Base-by-base conservation (phyloP, 2,329 filamentous ascomycete species). In the Malbranchea zuffiana region DNA sequence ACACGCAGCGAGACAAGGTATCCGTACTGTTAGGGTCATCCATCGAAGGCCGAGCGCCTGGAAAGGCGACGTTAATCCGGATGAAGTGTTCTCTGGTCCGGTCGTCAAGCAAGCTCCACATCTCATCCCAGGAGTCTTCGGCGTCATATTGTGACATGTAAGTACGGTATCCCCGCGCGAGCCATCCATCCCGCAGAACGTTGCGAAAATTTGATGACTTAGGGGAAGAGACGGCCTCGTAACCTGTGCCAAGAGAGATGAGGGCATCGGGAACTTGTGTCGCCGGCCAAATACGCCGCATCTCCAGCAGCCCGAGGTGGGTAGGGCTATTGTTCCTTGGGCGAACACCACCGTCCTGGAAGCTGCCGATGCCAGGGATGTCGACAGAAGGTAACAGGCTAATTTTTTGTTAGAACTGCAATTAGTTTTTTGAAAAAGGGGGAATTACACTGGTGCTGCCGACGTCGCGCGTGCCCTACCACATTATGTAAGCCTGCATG, bases 171-270 rank as follows among this genome's bases (percentile, higher is more conserved):
- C 38, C 33, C 5, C 39, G 26, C 5, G 39, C 35, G 25, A 44
- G 25, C 39, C 35, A 44, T 6, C 44, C 39, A 35, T 46, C 41
- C 4, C 41, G 6, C n/a, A 46, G 32, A n/a, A 44, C 13, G 28
- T 46, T 46, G 10, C 41, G 39, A 32, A 46, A 44, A 11, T 15
- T 20, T 8, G 39, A 35, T 26, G 27, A 20, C 12, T 32, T 40
- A 2, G 41, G 13, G n/a, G 34, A 31, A n/a, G 16, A 6, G 27
- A 30, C 13, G 27, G 27, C 7, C 18, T 36, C 32, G n/a, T 37
- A 43, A 6, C 36, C 39, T 15, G 44, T 46, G 20, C 39, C 41
- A 21, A 46, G 33, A 1, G 39, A 42, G 15, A 44, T 35, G 4
- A 46, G 28, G 41, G 26, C 19, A 15, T 33, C 18, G 2, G 6